A percentile compares a stretch with the other conserved stretches of the same genome.
Evolutionary conservation across 768 basidiomycete species (phyloP).

Genomic region (Fistulinella prunicolor): DNA sequence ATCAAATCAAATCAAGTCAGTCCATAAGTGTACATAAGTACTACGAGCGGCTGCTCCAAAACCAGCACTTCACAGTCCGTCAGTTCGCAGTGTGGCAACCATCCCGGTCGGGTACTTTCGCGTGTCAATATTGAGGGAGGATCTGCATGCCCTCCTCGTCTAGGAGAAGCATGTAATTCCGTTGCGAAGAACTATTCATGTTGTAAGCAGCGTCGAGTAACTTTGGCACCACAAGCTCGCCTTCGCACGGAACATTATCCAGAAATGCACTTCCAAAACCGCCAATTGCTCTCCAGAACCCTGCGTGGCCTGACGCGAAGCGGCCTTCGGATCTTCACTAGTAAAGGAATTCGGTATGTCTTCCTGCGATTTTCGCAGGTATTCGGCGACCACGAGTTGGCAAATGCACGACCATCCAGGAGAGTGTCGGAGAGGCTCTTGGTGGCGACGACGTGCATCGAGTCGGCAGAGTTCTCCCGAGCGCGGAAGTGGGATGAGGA

Average conservation of each 20-base stretch:
- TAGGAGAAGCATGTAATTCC: conserved; percentile 59
- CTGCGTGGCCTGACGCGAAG: conserved; percentile 71
- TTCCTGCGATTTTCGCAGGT: conserved; percentile 49
- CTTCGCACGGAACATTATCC: conserved; percentile 75
- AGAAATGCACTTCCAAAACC: conserved; percentile 83
- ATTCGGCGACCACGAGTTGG: conserved; percentile 58
- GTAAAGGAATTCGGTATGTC: conserved; percentile 43
- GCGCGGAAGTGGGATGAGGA: conserved; percentile 74
- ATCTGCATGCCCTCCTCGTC: conserved; percentile 72
- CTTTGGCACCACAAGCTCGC: conserved; percentile 55
- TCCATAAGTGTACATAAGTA: too few species aligned
- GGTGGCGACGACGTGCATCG: conserved; percentile 50
- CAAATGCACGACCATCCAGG: conserved; percentile 61
- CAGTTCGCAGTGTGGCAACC: too few species aligned
- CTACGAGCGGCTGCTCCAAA: too few species aligned
- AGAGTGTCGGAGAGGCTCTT: conserved; percentile 58
- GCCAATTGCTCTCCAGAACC: conserved; percentile 75
- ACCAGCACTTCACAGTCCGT: too few species aligned
- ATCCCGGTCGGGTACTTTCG: too few species aligned
- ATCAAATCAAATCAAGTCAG: too few species aligned
- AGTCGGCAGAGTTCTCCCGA: conserved; percentile 54
- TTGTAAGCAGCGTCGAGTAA: conserved; percentile 65
- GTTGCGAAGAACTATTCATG: conserved; percentile 61
- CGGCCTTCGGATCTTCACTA: conserved; percentile 53
- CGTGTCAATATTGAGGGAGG: too few species aligned